Evolutionary conservation across 768 basidiomycete genomes (phyloP).

Genomic region (Lactarius tabidus): DNA sequence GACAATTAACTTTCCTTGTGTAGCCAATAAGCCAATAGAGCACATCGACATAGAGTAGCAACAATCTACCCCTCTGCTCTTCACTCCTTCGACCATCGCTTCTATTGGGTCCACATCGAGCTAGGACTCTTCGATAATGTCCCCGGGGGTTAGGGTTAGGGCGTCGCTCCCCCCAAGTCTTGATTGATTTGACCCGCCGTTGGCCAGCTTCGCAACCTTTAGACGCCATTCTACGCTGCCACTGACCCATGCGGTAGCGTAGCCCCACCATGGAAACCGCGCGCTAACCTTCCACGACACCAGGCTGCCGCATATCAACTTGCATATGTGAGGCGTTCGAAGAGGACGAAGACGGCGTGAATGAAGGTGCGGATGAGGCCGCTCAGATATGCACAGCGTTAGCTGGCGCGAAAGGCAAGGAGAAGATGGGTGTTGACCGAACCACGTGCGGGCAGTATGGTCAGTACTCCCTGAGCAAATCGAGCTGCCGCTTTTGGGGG

Average conservation of each 20-base stretch:
- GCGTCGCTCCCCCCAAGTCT: neutral
- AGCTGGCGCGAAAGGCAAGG: constrained; percentile 37
- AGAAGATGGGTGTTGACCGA: constrained; percentile 60
- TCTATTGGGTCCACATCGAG: constrained; percentile 49
- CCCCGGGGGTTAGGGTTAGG: constrained; percentile 35
- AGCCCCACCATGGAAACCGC: constrained; percentile 65
- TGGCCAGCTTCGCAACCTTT: constrained; percentile 15
- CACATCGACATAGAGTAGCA: neutral
- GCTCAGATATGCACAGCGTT: constrained; percentile 11
- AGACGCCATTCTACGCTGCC: constrained; percentile 39
- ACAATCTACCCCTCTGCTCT: constrained; percentile 55
- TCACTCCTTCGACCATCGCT: constrained; percentile 75
- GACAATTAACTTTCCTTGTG: too few species aligned
- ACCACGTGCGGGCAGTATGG: constrained; percentile 85
- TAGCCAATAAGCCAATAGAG: too few species aligned
- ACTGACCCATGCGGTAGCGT: constrained; percentile 61
- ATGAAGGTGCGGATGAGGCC: constrained; percentile 29
- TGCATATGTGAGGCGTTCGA: constrained; percentile 34
- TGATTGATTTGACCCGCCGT: constrained; percentile 9
- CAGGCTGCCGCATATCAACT: constrained; percentile 30
- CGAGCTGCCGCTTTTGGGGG: constrained; percentile 49
- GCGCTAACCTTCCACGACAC: constrained; percentile 68
- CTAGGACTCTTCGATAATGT: constrained; percentile 30
- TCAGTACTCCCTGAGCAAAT: constrained; percentile 76
- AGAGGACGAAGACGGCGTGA: constrained; percentile 28